phyloP scores from a whole-genome alignment of 1,284 basidiomycete species.

The Ustilago curta region DNA sequence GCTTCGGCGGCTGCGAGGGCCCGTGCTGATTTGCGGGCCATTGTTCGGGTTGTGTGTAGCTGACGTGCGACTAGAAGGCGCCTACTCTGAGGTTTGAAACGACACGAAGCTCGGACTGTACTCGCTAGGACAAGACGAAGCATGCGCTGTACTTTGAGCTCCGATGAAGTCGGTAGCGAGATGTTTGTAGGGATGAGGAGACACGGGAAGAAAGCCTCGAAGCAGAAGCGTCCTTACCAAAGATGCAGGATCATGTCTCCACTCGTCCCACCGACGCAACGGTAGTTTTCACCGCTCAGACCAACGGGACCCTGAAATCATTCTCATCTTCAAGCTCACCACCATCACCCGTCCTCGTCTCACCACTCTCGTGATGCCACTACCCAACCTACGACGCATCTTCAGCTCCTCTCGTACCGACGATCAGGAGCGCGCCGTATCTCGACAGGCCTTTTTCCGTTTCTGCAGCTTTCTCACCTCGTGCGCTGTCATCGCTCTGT shows the following conservation, averaged over 20 bases:
- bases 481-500: constrained; percentile 61
- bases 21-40: constrained; percentile 36
- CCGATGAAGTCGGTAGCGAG: not conserved
- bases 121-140: not conserved
- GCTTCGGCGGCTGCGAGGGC: constrained; percentile 33
- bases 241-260: not conserved
- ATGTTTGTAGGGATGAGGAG: not conserved
- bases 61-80: not conserved
- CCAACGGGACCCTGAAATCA: not conserved
- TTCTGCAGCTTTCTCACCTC: constrained; percentile 62
- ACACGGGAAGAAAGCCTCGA: not conserved
- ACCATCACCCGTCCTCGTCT: not conserved
- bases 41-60: constrained; percentile 2
- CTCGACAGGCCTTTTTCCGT: constrained; percentile 63
- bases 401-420: constrained; percentile 61
- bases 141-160: not conserved
- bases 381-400: constrained; percentile 61
- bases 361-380: constrained; percentile 45
- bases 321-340: not conserved
- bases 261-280: not conserved
- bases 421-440: constrained; percentile 60
- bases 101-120: not conserved
- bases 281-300: not conserved
- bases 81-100: not conserved
- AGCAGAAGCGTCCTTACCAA: too few relatives aligned